Evolutionary conservation across 352 stramenopile species (phyloP), one percentile per base, ranked within the genome.

Genomic region (Phytophthora citrophthora): DNA sequence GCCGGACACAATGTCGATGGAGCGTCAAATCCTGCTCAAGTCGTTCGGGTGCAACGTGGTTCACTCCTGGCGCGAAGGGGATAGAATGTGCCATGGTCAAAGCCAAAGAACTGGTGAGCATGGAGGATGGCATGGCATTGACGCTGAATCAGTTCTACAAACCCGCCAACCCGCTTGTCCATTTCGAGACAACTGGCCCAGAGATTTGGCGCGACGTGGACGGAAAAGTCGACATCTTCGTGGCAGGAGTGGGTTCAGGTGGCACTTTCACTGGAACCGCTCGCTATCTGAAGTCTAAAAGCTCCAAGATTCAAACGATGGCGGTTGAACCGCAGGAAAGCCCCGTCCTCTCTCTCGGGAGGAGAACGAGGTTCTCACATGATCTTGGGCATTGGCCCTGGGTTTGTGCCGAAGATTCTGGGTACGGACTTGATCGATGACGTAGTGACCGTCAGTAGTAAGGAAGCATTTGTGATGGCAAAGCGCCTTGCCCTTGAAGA

Each of bases 401-500:
- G 85, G 48, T 94, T 94, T 48, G 82, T 92, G 62, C 68, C 88
- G 20, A 77, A 84, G 50, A 91, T 96, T 61, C 70, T 97, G 12
- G 71, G 79, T n/a, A 79, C 90, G 20, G 72, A 84, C 54, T 60
- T 97, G n/a, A 90, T 97, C 48, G 90, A 97, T 62, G 87, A 97
- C 66, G 83, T 97, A 39, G 86, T 96, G 59, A 92, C 88, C 9
- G 74, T 84, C 24, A 92, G 84, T 66, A 87, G 83, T 51, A 79
- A 88, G 29, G 78, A 96, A 38, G 75, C 90, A 13, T 94, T 94
- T 61, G 83, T 72, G 39, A 94, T 95, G 81, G 74, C 86, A 48
- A 91, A 93, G 79, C 84, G 88, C 47, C 77, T 94, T 12, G 85
- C 85, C 34, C 70, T 91, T 18, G 83, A 91, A 65, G 83, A 94